Evolutionary conservation across 1,139 yeast genomes (phyloP).

Genomic region (Blastobotrys elegans): DNA sequence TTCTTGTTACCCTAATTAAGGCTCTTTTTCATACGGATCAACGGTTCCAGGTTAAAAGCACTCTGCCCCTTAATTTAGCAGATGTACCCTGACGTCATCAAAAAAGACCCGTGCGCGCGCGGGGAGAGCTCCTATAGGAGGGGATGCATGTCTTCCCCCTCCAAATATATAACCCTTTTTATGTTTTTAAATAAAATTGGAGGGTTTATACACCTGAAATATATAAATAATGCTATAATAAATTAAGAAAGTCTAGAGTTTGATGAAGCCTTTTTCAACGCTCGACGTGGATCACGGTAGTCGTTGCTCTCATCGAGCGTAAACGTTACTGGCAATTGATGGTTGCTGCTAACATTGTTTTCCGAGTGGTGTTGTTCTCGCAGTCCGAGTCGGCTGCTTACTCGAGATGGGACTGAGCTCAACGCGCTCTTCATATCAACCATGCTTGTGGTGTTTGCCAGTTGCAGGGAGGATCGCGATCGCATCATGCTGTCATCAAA

Average conservation of each 20-base stretch:
- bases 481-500: background rate
- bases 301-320: background rate
- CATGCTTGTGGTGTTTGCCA: constrained; percentile 29
- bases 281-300: background rate
- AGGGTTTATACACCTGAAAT: too few species aligned
- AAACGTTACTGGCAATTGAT: background rate
- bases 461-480: constrained; percentile 9
- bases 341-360: background rate
- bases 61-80: background rate
- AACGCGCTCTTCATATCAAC: constrained; percentile 22
- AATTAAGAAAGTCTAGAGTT: background rate
- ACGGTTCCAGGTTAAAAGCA: too few species aligned
- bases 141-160: too few species aligned
- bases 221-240: too few species aligned
- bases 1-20: too few species aligned
- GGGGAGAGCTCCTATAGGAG: too few species aligned
- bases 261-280: background rate
- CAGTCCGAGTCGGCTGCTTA: constrained; percentile 23
- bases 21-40: background rate
- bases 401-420: constrained; percentile 19
- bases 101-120: too few species aligned
- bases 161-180: too few species aligned
- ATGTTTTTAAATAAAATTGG: too few species aligned
- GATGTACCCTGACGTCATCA: background rate
- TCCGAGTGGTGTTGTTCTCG: constrained; percentile 9